Percentiles rank a stretch among this genome's conserved stretches.
These are phyloP conservation scores for Tetrapyrgos nigripes DNA, from an alignment of 1,284 basidiomycete genomes.

Conservation along the genomic window DNA sequence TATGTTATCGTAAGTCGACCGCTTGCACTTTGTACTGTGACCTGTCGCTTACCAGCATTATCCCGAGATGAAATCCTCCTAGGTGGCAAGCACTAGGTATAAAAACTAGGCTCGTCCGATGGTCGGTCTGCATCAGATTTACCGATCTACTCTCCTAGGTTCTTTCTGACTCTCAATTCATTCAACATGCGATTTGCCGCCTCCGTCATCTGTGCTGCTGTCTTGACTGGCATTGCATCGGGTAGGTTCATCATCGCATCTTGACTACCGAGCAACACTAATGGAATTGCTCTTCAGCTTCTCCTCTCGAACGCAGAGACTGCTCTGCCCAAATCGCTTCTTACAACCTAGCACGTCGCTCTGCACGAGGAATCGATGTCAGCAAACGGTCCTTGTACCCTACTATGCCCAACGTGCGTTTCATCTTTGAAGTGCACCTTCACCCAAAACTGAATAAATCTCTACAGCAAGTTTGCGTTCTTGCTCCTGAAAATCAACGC, in stretches of 20 bases:
- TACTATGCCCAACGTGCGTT: conserved; percentile 26
- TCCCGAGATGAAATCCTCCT: no score
- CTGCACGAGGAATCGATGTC: conserved; percentile 22
- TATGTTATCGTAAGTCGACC: no score
- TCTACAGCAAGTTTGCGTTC: conserved; percentile 30
- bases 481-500: conserved; percentile 30
- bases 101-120: background rate
- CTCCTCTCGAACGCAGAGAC: conserved; percentile 21
- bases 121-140: background rate
- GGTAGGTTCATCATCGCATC: conserved; percentile 19
- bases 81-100: no score
- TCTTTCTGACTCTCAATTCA: no score
- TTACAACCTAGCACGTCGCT: conserved; percentile 26
- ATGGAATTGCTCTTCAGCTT: conserved; percentile 4
- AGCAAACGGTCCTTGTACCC: conserved; percentile 27
- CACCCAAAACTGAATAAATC: background rate
- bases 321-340: conserved; percentile 26
- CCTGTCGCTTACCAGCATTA: no score
- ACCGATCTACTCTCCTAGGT: background rate
- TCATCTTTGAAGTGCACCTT: no score
- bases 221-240: conserved; percentile 23
- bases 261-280: background rate
- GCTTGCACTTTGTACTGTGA: no score
- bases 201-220: conserved; percentile 22
- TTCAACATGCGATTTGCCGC: conserved; percentile 9